Base-by-base conservation (phyloP, 1,284 basidiomycete species). In the Moniliella sp. region DNA sequence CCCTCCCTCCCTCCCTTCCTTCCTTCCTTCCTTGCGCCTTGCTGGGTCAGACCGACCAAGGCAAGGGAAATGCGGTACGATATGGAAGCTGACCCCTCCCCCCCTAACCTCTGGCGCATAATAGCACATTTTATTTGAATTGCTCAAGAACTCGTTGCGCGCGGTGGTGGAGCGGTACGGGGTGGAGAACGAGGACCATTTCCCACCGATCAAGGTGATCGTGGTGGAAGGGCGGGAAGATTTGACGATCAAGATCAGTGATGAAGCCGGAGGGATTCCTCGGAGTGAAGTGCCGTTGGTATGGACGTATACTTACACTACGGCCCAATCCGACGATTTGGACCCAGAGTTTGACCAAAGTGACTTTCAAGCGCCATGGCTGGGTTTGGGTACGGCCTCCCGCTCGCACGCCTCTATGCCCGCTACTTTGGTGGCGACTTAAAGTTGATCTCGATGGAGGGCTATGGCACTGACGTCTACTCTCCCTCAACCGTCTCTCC, bases 221-320 rank as follows among this genome's bases (percentile, higher is more conserved):
- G 67, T 72, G 0, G 65, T 67, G 17, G 82, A 94, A 59, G 56
- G 62, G 27, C 55, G 60, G 35, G 69, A 71, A 61, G 88, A 99
- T 61, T 94, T 97, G 50, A 99, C 88, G 5, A 84, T 97, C 70
- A 97, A 97, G 70, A 94, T 97, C 47, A 74, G 71, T 14, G 80
- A 83, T 61, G 88, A 97, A 58, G 88, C 88, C 7, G 91, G 88
- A 4, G 91, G 91, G 1, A 97, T 99, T 39, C 74, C 84, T 12
- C 66, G 88, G 29, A 55, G 78, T 48, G 88, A 84, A 1, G 77
- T 94, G 18, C 81, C 83, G 3, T 69, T 91, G 33, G 91, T 94
- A 32, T 97, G 88, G 88, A 94, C 86, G 37, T 97, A 88, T 62
- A 88, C 67, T 61, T 97, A 97, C 60, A 97, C 91, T 19, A 99